Evolutionary conservation across 805 yeast genomes (phyloP), one percentile per base, ranked within the genome.

Genomic region (Metschnikowia henanensis): DNA sequence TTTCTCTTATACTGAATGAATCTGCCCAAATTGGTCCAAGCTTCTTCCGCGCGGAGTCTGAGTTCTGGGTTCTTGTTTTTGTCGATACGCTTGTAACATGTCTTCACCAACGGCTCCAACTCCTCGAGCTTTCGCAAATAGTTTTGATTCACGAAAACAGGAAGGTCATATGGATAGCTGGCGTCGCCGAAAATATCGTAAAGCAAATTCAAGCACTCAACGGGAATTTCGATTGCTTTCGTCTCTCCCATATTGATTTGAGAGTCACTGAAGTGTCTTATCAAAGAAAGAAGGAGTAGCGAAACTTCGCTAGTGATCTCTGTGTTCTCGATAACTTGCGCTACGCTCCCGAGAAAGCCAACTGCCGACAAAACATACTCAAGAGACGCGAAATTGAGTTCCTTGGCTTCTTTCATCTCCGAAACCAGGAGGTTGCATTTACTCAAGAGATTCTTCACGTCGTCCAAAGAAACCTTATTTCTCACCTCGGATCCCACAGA

Each of bases 141-240:
- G 7, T 73, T 69, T 16, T 74, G 73, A 8, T 72, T 60, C 20
- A 84, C 86, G 61, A 84, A 92, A 1, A 87, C 76, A 3, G 80
- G 79, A 20, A 62, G 66, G 59, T 89, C 96, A 57, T 89, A 90
- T 13, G 70, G 75, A 54, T 73, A 84, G 4, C 61, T 66, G 29
- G 76, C 76, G 65, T 94, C 98, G 12, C 86, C 86, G 64, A 84
- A 94, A 6, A 90, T 71, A 47, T 89, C 97, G 62, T 80, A 88
- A 5, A 90, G 56, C 2, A 79, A 68, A 55, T 87, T 84, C 18
- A 87, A 62, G 20, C 83, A 66, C 48, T 84, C 92, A 31, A 81
- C 62, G 5, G 80, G 65, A 9, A 81, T 61, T 47, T 69, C 74
- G n/a, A 57, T 49, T 1, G 61, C 60, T 28, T 44, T 44, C 2